Conservation (phyloP, 805 yeast genomes). For the Starmerella potacharoeniae region DNA sequence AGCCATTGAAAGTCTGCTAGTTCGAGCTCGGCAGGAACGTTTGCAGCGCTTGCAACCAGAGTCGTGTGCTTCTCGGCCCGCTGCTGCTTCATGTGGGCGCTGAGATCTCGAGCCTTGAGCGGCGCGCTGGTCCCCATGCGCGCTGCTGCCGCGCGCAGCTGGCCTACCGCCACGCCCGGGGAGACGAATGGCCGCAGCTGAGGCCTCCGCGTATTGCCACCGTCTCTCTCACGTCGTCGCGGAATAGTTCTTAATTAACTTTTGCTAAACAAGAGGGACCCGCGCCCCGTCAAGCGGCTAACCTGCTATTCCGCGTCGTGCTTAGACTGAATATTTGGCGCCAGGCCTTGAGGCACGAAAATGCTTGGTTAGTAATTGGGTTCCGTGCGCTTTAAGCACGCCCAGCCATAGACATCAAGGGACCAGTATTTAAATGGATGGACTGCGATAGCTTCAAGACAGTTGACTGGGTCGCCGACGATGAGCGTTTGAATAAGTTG, state of each 20-base stretch:
- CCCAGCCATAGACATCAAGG: background rate
- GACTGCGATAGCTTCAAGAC: slow-evolving; percentile 29
- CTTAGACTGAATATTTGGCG: background rate
- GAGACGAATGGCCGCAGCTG: background rate
- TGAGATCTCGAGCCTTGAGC: background rate
- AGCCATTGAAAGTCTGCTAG: slow-evolving; percentile 15
- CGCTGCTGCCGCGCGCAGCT: slow-evolving; percentile 4
- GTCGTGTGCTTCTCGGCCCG: background rate
- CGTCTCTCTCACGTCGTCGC: slow-evolving; percentile 1
- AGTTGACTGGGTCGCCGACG: slow-evolving; percentile 53
- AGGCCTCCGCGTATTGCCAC: background rate
- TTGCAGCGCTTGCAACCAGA: slow-evolving; percentile 1
- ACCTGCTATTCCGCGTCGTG: background rate
- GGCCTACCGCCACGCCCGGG: background rate
- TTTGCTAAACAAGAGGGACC: background rate
- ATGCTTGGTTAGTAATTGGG: too few species aligned
- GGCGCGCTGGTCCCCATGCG: background rate
- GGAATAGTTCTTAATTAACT: background rate
- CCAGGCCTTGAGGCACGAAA: too few species aligned
- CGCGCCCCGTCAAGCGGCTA: background rate
- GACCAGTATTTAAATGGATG: background rate
- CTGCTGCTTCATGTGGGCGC: background rate
- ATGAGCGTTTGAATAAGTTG: slow-evolving; percentile 25
- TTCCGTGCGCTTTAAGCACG: too few species aligned
- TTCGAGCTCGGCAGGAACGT: slow-evolving; percentile 5